A percentile compares a stretch with the other conserved stretches of the same genome.
Evolutionary conservation across 73 alveolate species (phyloP).

Genomic region (Symbiodinium pilosum): DNA sequence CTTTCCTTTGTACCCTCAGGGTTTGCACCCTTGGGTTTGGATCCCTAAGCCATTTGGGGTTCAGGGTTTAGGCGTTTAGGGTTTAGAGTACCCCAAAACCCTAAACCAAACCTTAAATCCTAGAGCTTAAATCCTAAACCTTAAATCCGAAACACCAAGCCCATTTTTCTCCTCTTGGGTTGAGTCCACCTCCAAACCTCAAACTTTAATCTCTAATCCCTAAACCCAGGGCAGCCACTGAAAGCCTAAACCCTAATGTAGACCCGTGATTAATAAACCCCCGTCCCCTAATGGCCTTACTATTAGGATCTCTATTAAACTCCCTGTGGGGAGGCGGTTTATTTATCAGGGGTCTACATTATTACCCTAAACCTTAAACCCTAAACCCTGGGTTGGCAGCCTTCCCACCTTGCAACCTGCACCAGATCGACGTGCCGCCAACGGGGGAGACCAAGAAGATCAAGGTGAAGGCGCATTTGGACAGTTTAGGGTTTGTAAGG

Average conservation of each 20-base stretch:
- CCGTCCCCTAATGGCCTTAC: background rate
- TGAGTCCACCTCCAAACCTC: background rate
- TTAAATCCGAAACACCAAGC: background rate
- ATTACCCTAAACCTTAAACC: background rate
- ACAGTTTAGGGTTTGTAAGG: too few species aligned
- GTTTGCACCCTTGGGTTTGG: too few species aligned
- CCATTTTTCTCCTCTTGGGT: background rate
- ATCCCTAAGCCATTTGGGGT: too few species aligned
- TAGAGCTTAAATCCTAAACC: background rate
- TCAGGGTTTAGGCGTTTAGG: too few species aligned
- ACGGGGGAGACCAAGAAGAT: slow-evolving; percentile 77
- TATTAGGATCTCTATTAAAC: too few species aligned
- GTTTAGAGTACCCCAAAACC: background rate
- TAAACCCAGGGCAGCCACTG: too few species aligned
- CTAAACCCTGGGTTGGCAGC: background rate
- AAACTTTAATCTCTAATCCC: background rate
- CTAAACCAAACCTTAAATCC: background rate
- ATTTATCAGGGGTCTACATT: too few species aligned
- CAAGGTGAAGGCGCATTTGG: slow-evolving; percentile 74
- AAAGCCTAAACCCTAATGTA: background rate
- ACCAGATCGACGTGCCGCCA: slow-evolving; percentile 42
- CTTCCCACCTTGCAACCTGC: background rate
- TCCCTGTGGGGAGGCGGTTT: too few species aligned
- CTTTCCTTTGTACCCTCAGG: too few species aligned
- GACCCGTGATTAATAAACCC: background rate